Evolutionary conservation across 192 early-diverging fungal species (phyloP).

Genomic region (Backusella liffmaniae): DNA sequence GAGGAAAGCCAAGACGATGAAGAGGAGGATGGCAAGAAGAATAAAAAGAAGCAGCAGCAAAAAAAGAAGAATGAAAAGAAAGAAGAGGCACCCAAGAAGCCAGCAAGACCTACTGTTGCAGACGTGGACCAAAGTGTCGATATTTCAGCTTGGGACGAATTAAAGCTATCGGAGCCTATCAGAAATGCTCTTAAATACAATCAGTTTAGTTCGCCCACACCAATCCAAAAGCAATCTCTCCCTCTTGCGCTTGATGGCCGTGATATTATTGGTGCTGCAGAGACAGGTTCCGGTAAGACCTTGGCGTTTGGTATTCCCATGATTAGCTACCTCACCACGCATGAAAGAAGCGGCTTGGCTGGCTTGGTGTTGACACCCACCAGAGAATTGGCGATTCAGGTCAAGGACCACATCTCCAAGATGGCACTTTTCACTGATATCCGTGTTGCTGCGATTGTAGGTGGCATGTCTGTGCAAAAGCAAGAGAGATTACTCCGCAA

Average conservation of each 20-base stretch:
- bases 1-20: neutral
- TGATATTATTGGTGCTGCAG: constrained; percentile 91
- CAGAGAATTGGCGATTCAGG: constrained; percentile 94
- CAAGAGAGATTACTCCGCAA: constrained; percentile 72
- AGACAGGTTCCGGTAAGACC: constrained; percentile 96
- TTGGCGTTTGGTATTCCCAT: constrained; percentile 96
- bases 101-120: neutral
- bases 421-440: constrained; percentile 37
- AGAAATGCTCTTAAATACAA: constrained; percentile 68
- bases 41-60: constrained; percentile 9
- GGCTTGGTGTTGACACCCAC: constrained; percentile 90
- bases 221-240: constrained; percentile 83
- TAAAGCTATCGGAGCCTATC: constrained; percentile 57
- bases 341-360: constrained; percentile 39
- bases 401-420: constrained; percentile 75
- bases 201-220: constrained; percentile 77
- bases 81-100: constrained; percentile 6
- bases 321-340: constrained; percentile 62
- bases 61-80: constrained; percentile 21
- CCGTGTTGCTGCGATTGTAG: constrained; percentile 74
- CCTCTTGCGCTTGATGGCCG: constrained; percentile 66
- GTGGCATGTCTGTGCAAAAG: constrained; percentile 93
- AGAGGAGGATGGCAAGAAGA: constrained; percentile 37
- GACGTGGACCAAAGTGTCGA: constrained; percentile 54
- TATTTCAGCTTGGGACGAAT: constrained; percentile 70